Base-by-base conservation (phyloP, 1,284 basidiomycete species). In the Malassezia globosa region DNA sequence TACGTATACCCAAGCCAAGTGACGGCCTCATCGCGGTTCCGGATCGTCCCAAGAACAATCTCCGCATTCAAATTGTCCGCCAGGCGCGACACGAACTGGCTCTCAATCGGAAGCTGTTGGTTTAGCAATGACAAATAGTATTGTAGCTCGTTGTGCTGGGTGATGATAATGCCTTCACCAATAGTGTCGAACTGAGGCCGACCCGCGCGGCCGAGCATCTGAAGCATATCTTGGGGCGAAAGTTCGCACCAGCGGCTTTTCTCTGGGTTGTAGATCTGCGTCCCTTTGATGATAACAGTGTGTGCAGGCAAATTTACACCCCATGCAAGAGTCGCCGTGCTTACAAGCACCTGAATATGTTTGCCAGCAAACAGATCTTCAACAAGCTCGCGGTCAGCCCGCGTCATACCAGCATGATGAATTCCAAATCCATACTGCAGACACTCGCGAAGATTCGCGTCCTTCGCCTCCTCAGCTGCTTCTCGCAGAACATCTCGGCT, bases 271-370 rank as follows among this genome's bases (percentile, higher is more conserved):
- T 97, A 97, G 56, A 97, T 90, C 74, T 97, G 92, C 0, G 94
- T 97, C 27, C 94, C 94, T 73, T 97, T 99, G 78, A 97, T 96
- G 75, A 97, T 90, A 73, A 96, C 92, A 3, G 88, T 87, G 64
- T 97, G 94, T 0, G 92, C 92, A 1, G 94, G 94, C 1, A 97
- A 75, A 72, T 97, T 97, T 74, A 97, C 92, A 78, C 94, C 94
- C 94, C 94, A 97, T 0, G 94, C 92, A 13, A 99, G 81, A 0
- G 94, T 97, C 5, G 92, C 94, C 0, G 94, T 99, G 69, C 87
- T 95, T 39, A 95, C 87, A 23, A 99, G 78, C 0, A 97, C 92
- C 69, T 95, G 89, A 22, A 99, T 78, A 33, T 87, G 83, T 1
- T 88, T 87, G 49, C 92, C 86, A 16, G 82, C 82, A 72, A 99